Evolutionary conservation across 495 filamentous ascomycete genomes (phyloP).

Genomic region (Penicillium ochrochloron): DNA sequence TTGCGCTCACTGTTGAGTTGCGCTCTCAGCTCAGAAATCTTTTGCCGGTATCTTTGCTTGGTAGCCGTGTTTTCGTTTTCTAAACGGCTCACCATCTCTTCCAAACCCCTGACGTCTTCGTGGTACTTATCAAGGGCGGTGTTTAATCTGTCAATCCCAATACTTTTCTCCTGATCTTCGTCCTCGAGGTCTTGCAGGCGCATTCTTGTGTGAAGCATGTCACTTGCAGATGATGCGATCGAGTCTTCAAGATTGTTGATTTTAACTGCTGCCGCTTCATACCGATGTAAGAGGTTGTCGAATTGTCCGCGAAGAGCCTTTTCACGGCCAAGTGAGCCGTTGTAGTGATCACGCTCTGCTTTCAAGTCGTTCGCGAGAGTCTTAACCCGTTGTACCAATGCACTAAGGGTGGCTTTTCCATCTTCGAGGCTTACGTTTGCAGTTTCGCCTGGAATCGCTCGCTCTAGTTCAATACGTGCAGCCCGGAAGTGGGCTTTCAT

Average conservation of each 20-base stretch:
- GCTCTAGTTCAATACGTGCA: slow-evolving; percentile 71
- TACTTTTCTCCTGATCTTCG: slow-evolving; percentile 59
- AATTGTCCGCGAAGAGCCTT: slow-evolving; percentile 49
- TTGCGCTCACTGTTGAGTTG: slow-evolving; percentile 43
- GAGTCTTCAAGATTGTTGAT: slow-evolving; percentile 56
- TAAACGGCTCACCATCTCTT: slow-evolving; percentile 61
- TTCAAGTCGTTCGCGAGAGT: slow-evolving; percentile 42
- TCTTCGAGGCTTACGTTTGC: slow-evolving; percentile 46
- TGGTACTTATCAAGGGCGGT: slow-evolving; percentile 66
- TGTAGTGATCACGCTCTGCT: slow-evolving; percentile 35
- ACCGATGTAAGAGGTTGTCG: slow-evolving; percentile 43
- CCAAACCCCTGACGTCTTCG: slow-evolving; percentile 64
- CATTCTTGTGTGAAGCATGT: slow-evolving; percentile 52
- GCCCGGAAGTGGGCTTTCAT: slow-evolving; percentile 61
- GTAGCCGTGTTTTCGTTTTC: slow-evolving; percentile 56
- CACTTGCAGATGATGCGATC: slow-evolving; percentile 59
- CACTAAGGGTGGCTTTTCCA: slow-evolving; percentile 44
- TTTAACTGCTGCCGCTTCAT: slow-evolving; percentile 47
- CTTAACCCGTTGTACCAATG: slow-evolving; percentile 41
- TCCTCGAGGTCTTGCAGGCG: slow-evolving; percentile 53
- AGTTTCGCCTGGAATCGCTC: slow-evolving; percentile 67
- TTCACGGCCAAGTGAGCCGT: slow-evolving; percentile 41
- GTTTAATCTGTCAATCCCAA: slow-evolving; percentile 63
- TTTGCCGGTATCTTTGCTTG: slow-evolving; percentile 36
- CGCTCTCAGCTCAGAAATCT: slow-evolving; percentile 46